Conservation (phyloP, 768 basidiomycete genomes). For the Rhodotorula diobovata region DNA sequence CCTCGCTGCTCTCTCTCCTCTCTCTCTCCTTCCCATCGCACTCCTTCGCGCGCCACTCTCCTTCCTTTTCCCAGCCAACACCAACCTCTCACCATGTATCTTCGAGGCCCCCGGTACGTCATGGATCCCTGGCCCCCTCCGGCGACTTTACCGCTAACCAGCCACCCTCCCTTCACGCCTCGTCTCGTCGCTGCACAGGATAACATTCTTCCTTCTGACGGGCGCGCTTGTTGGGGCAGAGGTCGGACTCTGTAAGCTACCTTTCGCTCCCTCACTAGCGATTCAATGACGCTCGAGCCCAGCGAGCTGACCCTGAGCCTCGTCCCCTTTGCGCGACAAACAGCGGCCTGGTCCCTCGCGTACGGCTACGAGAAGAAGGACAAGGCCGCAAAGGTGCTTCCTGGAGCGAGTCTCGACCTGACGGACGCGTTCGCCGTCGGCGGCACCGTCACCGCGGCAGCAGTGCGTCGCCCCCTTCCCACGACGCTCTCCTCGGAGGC, state of each 20-base stretch:
- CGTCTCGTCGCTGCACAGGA: neutral
- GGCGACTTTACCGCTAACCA: neutral
- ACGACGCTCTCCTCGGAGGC: no score
- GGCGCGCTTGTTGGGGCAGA: neutral
- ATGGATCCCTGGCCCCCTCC: no score
- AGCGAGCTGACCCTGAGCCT: neutral
- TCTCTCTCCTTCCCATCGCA: neutral
- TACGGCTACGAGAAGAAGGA: slow-evolving; percentile 15
- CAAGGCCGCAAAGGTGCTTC: neutral
- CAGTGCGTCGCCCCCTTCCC: slow-evolving; percentile 5
- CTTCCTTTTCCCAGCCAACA: neutral
- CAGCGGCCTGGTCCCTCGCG: neutral
- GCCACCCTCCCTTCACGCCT: neutral
- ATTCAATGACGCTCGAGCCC: no score
- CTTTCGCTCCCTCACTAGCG: neutral
- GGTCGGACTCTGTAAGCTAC: slow-evolving; percentile 14
- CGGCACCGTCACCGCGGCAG: slow-evolving; percentile 18
- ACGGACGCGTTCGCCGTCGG: slow-evolving; percentile 15
- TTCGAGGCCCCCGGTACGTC: slow-evolving; percentile 2
- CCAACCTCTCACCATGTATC: neutral
- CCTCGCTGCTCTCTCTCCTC: no score
- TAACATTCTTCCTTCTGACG: slow-evolving; percentile 19
- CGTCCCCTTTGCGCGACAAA: neutral
- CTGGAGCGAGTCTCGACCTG: slow-evolving; percentile 14
- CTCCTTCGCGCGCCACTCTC: no score